phyloP scores from a whole-genome alignment of 345 rosid genomes.

The Citropsis articulata region DNA sequence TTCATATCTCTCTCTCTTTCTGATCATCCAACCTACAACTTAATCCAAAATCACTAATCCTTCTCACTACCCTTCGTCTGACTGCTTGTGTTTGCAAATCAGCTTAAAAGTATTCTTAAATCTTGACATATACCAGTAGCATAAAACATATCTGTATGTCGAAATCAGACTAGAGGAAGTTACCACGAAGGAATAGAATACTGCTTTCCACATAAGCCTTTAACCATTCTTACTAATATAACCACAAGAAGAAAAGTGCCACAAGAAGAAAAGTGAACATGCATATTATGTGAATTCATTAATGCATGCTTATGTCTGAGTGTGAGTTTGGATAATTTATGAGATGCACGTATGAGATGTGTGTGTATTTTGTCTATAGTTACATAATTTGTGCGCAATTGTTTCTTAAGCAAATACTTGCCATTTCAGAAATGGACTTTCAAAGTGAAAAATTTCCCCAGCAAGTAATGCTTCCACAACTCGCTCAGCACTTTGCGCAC shows the following conservation, averaged over 20 bases:
- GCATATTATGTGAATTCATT: neutral
- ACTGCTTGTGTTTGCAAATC: neutral
- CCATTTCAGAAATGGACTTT: conserved; percentile 82
- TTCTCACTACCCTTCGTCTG: neutral
- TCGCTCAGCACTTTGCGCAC: conserved; percentile 48
- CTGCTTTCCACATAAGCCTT: neutral
- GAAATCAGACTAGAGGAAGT: neutral
- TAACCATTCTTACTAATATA: neutral
- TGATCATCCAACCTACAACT: neutral
- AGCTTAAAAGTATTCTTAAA: neutral
- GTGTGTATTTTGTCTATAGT: neutral
- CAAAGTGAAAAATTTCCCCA: conserved; percentile 80
- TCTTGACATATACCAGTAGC: neutral
- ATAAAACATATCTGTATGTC: neutral
- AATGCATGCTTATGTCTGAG: neutral
- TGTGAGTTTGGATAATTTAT: neutral
- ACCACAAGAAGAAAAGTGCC: neutral
- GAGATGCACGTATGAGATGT: neutral
- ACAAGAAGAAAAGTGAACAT: neutral
- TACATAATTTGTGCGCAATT: neutral
- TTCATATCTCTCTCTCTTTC: neutral
- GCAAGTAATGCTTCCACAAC: conserved; percentile 57
- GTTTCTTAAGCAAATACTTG: conserved; percentile 29
- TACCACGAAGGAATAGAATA: neutral
- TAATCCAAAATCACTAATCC: neutral